phyloP scores from a whole-genome alignment of 2,329 filamentous ascomycete genomes.

The Diaporthe sp. region DNA sequence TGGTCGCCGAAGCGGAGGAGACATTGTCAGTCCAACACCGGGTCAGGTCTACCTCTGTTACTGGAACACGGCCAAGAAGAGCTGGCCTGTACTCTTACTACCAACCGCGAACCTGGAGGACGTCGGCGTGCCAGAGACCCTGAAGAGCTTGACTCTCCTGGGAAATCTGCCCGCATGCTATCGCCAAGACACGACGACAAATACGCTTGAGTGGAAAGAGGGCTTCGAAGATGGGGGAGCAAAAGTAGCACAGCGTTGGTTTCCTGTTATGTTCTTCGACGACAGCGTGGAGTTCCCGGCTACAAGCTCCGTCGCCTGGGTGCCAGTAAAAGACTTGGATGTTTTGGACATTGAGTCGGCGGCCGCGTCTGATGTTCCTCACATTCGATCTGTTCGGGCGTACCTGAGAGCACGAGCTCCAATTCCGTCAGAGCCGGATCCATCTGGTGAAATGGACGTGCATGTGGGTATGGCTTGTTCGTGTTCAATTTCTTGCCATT shows the following conservation, averaged over 20 bases:
- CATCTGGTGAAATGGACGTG: neutral
- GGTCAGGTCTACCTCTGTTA: conserved; percentile 7
- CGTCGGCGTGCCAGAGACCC: neutral
- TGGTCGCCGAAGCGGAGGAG: neutral
- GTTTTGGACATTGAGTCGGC: conserved; percentile 2
- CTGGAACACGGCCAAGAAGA: conserved; percentile 4
- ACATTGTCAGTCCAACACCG: neutral
- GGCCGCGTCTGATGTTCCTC: neutral
- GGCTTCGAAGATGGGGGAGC: conserved; percentile 17
- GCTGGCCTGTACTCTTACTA: conserved; percentile 4
- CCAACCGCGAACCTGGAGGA: conserved; percentile 7
- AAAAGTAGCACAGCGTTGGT: neutral
- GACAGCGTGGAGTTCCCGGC: neutral
- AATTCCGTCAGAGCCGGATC: neutral
- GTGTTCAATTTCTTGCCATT: conserved; percentile 1
- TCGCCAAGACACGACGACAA: neutral
- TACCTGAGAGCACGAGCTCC: neutral
- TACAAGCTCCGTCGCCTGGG: neutral
- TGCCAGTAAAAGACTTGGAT: neutral
- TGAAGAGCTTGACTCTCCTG: neutral
- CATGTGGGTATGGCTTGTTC: conserved; percentile 4
- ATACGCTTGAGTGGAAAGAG: neutral
- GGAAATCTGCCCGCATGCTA: neutral
- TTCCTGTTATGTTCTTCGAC: conserved; percentile 12
- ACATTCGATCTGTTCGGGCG: neutral